phyloP scores from a whole-genome alignment of 768 basidiomycete species.

The Trametes cubensis region DNA sequence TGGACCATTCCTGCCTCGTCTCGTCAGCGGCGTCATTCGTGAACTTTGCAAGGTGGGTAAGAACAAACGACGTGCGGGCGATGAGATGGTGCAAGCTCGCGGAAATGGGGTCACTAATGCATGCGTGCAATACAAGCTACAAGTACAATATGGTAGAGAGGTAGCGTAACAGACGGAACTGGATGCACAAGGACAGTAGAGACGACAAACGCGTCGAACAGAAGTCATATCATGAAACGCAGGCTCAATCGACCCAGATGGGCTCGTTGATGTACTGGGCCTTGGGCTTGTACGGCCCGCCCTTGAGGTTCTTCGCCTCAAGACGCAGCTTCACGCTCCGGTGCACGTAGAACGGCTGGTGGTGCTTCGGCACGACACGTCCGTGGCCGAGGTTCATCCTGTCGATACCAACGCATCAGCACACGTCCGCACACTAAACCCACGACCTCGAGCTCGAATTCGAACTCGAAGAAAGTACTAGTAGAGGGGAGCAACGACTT shows the following conservation, averaged over 20 bases:
- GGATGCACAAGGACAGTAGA: too few species aligned
- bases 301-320: constrained; percentile 29
- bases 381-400: constrained; percentile 32
- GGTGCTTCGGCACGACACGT: constrained; percentile 26
- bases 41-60: too few species aligned
- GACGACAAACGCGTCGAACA: too few species aligned
- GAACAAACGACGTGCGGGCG: too few species aligned
- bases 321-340: constrained; percentile 32
- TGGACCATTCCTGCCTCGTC: not conserved
- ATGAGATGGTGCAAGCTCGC: too few species aligned
- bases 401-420: constrained; percentile 1
- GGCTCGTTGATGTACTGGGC: constrained; percentile 28
- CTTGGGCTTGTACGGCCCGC: constrained; percentile 35
- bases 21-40: too few species aligned
- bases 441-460: not conserved
- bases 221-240: too few species aligned
- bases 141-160: too few species aligned
- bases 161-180: too few species aligned
- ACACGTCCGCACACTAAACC: not conserved
- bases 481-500: not conserved
- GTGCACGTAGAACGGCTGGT: constrained; percentile 31
- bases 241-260: constrained; percentile 25
- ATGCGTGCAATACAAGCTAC: too few species aligned
- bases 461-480: too few species aligned
- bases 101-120: too few species aligned